Evolutionary conservation across 208 protist species (phyloP), one percentile per base, ranked within the genome.

Genomic region (Tritrichomonas foetus): DNA sequence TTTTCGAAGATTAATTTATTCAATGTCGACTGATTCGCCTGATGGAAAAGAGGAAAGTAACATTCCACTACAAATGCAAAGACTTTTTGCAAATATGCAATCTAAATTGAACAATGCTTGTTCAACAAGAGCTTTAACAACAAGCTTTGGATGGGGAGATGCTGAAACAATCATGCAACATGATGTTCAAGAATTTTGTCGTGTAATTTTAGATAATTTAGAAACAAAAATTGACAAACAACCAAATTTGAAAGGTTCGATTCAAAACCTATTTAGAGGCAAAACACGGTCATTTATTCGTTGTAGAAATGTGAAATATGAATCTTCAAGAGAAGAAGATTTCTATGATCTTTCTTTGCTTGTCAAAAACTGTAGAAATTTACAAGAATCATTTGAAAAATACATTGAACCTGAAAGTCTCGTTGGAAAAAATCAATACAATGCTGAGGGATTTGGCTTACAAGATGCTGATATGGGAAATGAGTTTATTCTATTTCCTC

Each of bases 121-220:
- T 11, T 94, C 94, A 1, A 98, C 97, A 0, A 97, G 95, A 57
- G 94, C 89, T 25, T 39, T 94, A 1, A 64, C 92, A 36, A 74
- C n/a, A 27, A n/a, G 20, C 25, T 89, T 89, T 57, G 50, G 72
- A 49, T 66, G 80, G 55, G 44, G n/a, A 47, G 25, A 47, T 64
- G 27, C 41, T 22, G 97, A 98, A 82, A 94, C 97, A 3, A 98
- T 98, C 78, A 97, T 96, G 82, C 97, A 98, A 94, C 97, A 98
- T 93, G 97, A 96, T 72, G 95, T 96, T 49, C 94, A 97, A 94
- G 97, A 98, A 94, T 95, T 98, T 41, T 97, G 96, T 94, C 94
- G 97, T 39, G 97, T 98, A 33, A 94, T 98, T 14, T 96, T 96
- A 41, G 97, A 98, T 94, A 98, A 97, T 55, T 94, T 98, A 27